Conservation (phyloP, 768 basidiomycete genomes). For the Clitopilus hobsonii region DNA sequence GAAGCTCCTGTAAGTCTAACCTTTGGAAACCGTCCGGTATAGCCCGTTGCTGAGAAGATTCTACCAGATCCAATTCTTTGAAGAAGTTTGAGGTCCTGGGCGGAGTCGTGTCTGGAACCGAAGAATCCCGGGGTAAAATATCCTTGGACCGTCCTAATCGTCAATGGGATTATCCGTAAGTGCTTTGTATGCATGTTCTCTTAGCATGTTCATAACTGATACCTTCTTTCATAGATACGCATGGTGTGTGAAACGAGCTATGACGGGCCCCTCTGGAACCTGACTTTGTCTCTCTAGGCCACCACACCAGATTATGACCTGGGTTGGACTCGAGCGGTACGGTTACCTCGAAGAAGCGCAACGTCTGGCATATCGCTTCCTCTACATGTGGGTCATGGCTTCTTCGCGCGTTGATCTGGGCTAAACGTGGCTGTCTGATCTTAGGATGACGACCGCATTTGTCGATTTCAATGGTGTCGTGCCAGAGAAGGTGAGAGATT, state of each 20-base stretch:
- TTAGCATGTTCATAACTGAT: constrained; percentile 11
- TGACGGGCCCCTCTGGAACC: constrained; percentile 1
- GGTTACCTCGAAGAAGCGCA: constrained; percentile 93
- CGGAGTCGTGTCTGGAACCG: constrained; percentile 93
- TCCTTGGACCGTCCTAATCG: constrained; percentile 95
- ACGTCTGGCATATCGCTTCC: constrained; percentile 89
- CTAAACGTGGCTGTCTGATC: constrained; percentile 1
- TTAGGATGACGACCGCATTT: constrained; percentile 88
- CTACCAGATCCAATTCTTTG: constrained; percentile 70
- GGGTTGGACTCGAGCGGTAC: constrained; percentile 96
- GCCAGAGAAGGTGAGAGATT: constrained; percentile 78
- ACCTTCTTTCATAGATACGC: constrained; percentile 48
- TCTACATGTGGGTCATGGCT: constrained; percentile 74
- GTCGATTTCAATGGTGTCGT: constrained; percentile 98
- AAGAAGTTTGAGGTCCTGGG: constrained; percentile 96
- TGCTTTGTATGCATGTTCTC: constrained; percentile 18
- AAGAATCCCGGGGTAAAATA: constrained; percentile 93
- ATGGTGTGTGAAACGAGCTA: constrained; percentile 35
- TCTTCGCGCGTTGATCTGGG: neutral
- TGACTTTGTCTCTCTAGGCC: constrained; percentile 45
- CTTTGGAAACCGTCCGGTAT: neutral
- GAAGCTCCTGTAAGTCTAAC: constrained; percentile 74
- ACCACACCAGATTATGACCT: constrained; percentile 98
- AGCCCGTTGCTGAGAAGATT: neutral
- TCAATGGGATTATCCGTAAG: constrained; percentile 97